Conservation (phyloP, 352 stramenopile genomes). For the Phytophthora foliorum region DNA sequence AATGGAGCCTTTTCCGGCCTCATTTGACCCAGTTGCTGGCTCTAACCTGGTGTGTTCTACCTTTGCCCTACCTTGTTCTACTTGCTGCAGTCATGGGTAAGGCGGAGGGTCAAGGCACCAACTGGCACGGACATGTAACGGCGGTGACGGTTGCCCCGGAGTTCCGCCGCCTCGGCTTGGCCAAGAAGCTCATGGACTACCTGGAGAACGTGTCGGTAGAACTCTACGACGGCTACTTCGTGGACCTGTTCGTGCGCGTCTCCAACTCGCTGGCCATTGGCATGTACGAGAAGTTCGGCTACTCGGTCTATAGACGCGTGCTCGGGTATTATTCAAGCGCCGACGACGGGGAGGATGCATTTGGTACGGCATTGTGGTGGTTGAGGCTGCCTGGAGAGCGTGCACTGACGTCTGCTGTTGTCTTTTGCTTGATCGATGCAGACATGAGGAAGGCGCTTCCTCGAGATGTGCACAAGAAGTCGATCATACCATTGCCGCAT, state of each 20-base stretch:
- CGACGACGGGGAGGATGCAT: conserved; percentile 88
- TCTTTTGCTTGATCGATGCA: conserved; percentile 33
- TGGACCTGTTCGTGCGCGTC: conserved; percentile 98
- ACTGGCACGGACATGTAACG: conserved; percentile 99
- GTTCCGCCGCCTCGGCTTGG: conserved; percentile 94
- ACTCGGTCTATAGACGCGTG: conserved; percentile 93
- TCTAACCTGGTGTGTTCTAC: conserved; percentile 6
- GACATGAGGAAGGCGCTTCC: conserved; percentile 95
- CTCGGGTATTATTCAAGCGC: conserved; percentile 94
- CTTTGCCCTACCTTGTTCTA: conserved; percentile 19
- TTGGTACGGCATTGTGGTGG: conserved; percentile 58
- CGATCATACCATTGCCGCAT: conserved; percentile 90
- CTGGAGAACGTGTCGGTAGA: conserved; percentile 90
- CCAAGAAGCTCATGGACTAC: conserved; percentile 95
- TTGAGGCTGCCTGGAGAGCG: not conserved
- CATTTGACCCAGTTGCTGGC: conserved; percentile 1
- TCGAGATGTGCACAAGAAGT: conserved; percentile 91
- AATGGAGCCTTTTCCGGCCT: not conserved
- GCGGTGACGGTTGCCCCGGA: conserved; percentile 97
- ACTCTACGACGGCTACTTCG: conserved; percentile 96
- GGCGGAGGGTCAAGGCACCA: conserved; percentile 93
- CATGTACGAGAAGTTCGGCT: conserved; percentile 96
- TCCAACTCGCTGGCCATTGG: conserved; percentile 94
- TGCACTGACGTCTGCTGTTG: conserved; percentile 8
- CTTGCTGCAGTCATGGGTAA: conserved; percentile 93